A percentile compares a stretch with the other conserved stretches of the same genome.
phyloP scores from a whole-genome alignment of 2,329 filamentous ascomycete species.

The Thelonectria discophora region DNA sequence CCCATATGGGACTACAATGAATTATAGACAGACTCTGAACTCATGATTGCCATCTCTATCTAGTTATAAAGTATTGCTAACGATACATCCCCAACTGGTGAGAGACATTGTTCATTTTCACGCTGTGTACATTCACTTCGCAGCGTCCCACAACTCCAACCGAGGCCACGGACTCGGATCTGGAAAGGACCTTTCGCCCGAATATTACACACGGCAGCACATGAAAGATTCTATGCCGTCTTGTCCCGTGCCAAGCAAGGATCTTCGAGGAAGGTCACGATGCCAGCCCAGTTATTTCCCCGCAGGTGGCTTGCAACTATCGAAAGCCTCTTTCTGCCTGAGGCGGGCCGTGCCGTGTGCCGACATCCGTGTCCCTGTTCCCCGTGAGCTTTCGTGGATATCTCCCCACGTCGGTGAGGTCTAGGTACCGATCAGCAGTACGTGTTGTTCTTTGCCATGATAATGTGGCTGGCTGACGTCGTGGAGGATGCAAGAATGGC shows the following conservation, averaged over 20 bases:
- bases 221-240: not conserved
- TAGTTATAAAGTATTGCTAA: too few relatives aligned
- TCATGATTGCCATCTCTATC: too few relatives aligned
- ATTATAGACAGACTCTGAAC: too few relatives aligned
- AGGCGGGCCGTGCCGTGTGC: not conserved
- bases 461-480: conserved; percentile 6
- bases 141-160: too few relatives aligned
- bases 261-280: not conserved
- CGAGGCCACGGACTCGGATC: too few relatives aligned
- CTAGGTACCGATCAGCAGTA: not conserved
- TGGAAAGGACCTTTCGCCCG: too few relatives aligned
- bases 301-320: conserved; percentile 3
- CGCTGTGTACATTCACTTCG: too few relatives aligned
- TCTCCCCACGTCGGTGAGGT: not conserved
- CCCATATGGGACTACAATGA: too few relatives aligned
- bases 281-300: not conserved
- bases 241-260: not conserved
- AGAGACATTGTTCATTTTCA: too few relatives aligned
- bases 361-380: not conserved
- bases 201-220: too few relatives aligned
- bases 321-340: not conserved
- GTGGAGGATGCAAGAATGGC: not conserved
- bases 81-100: too few relatives aligned
- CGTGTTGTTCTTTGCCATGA: not conserved
- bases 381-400: not conserved